Base-by-base conservation (phyloP, 164 flowering plant species). In the Macadamia integrifolia region DNA sequence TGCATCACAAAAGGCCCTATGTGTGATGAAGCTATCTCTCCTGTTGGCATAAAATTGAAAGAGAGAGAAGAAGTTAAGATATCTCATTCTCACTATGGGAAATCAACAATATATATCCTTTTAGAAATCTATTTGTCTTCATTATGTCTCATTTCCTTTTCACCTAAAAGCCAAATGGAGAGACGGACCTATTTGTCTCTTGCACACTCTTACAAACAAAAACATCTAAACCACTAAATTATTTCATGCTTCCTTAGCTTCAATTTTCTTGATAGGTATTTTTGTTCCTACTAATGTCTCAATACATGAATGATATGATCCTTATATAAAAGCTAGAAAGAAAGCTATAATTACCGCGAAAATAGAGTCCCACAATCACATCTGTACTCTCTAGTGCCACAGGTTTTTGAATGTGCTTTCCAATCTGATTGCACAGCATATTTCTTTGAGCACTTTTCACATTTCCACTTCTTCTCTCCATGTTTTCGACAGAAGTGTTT, bases 391-490 rank as follows among this genome's bases (percentile, higher is more conserved):
- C 90, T 84, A 28, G 95, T 90, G 67, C 97, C 98, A 69, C 98
- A 93, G 46, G 93, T 88, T 71, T 93, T 93, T 3, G 91, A 84
- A 78, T 93, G 98, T 0, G 98, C 98, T 64, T 93, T 93, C 91
- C 93, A 88, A 66, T 93, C 98, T 0, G 97, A 91, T 71, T 88
- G 97, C 64, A 93, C 98, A 0, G 98, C 98, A 62, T 93, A 93
- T 15, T 87, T 73, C 81, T 93, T 93, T 0, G 91, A 82, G 78
- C 98, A 93, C 77, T 91, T 93, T 58, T 89, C 95, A 30, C 98
- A 93, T 87, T 93, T 93, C 98, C 98, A 93, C 79, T 93, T 91
- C 86, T 90, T 93, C 88, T 93, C 98, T 6, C 98, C 98, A 55
- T 93, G 98, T 67, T 93, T 93, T 69, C 98, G 60, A 50, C 92